Conservation (phyloP, 2,329 filamentous ascomycete genomes). For the Apiospora malaysiana region DNA sequence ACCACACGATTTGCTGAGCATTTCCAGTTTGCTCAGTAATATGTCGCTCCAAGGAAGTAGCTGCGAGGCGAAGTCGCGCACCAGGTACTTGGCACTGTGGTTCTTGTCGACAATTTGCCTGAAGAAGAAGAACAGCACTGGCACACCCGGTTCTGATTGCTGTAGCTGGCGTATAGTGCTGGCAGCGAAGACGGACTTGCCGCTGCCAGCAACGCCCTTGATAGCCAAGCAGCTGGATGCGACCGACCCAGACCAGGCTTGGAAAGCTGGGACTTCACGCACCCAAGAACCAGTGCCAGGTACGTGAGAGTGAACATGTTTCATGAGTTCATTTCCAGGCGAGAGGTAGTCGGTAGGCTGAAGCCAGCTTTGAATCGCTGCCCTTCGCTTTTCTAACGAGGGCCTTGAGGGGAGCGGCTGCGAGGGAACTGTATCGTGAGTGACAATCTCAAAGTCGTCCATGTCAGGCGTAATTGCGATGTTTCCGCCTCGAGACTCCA, state of each 20-base stretch:
- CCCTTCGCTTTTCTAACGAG: not conserved
- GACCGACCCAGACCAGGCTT: not conserved
- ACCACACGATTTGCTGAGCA: conserved; percentile 20
- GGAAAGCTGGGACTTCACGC: not conserved
- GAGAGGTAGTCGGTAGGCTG: conserved; percentile 36
- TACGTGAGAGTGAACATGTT: conserved; percentile 37
- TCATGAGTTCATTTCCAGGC: conserved; percentile 35
- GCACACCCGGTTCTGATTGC: conserved; percentile 26
- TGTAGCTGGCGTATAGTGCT: conserved; percentile 32
- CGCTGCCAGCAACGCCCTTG: conserved; percentile 26
- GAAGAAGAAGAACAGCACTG: conserved; percentile 48
- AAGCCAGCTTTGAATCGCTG: conserved; percentile 38
- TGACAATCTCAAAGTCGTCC: not conserved
- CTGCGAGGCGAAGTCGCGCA: conserved; percentile 45
- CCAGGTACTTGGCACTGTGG: conserved; percentile 35
- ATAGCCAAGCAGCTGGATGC: not conserved
- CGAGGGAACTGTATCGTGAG: not conserved
- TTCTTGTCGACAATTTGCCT: conserved; percentile 46
- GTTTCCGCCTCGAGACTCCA: not conserved
- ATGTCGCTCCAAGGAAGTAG: conserved; percentile 38
- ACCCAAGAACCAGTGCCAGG: not conserved
- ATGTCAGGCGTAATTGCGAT: no score
- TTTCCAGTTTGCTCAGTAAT: conserved; percentile 35
- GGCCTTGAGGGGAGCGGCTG: not conserved
- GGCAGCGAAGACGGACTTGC: conserved; percentile 45